Evolutionary conservation across 148 eudicot species (phyloP), one percentile per base, ranked within the genome.

Genomic region (Hydrangea macrophylla): DNA sequence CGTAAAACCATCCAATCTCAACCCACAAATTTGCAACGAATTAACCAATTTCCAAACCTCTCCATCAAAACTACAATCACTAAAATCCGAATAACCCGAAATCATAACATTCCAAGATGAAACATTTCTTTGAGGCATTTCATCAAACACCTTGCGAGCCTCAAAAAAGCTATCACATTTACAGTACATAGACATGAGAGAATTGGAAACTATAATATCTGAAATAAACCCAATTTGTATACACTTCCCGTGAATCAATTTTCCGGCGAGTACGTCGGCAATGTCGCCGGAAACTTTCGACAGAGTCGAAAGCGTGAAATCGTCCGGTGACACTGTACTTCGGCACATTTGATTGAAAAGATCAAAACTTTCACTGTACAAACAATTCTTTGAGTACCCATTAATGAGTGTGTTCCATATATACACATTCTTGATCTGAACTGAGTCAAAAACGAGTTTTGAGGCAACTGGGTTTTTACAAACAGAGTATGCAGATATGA

Each of bases 51-150:
- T 70, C 79, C 75, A 68, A 13, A 71, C 17, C 30, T 33, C 24
- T 25, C 20, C 12, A 45, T 37, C 67, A 18, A 35, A 37, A 60
- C 23, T 12, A 13, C 18, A n/a, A 23, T 20, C 55, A n/a, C 26
- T n/a, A 9, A 11, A 32, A 60, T 26, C 55, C 20, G 56, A 37
- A 20, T 65, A 67, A 40, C 73, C 70, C 35, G 71, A 58, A 7
- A 82, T 57, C 44, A 76, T 9, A 20, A 70, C 70, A 62, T 83
- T 83, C 83, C 83, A 83, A 2, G 83, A 76, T 37, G 79, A 78
- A 15, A 69, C 73, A 59, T 30, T 80, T 35, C 75, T 83, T 1
- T 62, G 70, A 37, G 79, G 76, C 86, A 83, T 83, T 71, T 79
- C 81, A 35, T 71, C 83, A 17, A 83, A 83, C 77, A 83, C 55